A percentile compares a stretch with the other conserved stretches of the same genome.
Conservation (phyloP, 257 asterid genomes). For the Capsicum rhomboideum region DNA sequence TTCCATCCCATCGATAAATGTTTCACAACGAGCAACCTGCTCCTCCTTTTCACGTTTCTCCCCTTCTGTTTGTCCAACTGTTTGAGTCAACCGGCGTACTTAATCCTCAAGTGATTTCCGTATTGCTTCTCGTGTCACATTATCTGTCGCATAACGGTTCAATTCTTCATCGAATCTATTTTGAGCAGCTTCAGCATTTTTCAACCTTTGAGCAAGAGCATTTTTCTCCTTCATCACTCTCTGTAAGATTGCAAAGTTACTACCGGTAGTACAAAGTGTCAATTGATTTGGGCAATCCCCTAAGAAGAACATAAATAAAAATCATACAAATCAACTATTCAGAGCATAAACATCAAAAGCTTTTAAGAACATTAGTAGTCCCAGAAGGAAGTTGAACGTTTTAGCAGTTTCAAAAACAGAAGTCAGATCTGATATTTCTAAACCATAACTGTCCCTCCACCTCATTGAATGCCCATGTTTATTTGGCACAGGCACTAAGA, state of each 20-base stretch:
- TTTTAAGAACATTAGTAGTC: no score
- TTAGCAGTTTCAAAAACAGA: no score
- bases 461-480: no score
- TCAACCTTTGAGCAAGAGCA: conserved; percentile 81
- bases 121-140: conserved; percentile 68
- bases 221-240: conserved; percentile 84
- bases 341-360: no score
- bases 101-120: conserved; percentile 89
- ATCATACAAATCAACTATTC: no score
- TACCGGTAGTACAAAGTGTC: no score
- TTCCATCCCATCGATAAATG: conserved; percentile 85
- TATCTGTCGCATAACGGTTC: conserved; percentile 81
- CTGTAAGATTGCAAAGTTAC: conserved; percentile 52
- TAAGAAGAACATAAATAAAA: no score
- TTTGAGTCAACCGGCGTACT: conserved; percentile 68
- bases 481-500: no score
- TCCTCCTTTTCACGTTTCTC: conserved; percentile 96
- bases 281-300: no score
- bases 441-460: no score
- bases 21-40: conserved; percentile 90
- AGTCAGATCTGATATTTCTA: no score
- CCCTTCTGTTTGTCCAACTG: conserved; percentile 79
- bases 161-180: conserved; percentile 88
- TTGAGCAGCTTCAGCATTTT: conserved; percentile 81
- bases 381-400: no score